phyloP scores from a whole-genome alignment of 345 rosid genomes.

The Euclidium syriacum region DNA sequence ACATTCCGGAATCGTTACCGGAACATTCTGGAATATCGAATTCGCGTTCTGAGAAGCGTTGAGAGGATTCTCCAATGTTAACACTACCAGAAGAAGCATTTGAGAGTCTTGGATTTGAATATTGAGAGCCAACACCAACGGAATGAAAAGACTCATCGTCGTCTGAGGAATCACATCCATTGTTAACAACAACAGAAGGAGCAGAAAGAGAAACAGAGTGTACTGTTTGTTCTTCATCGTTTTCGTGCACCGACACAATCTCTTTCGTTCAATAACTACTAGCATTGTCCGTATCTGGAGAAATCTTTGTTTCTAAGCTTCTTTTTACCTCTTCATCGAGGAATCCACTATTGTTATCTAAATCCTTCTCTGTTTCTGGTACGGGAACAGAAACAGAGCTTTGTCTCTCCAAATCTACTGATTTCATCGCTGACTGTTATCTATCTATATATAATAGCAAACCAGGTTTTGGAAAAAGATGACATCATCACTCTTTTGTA shows the following conservation, averaged over 20 bases:
- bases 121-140: conserved; percentile 47
- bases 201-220: conserved; percentile 28
- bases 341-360: conserved; percentile 3
- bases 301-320: conserved; percentile 23
- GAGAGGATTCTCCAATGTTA: conserved; percentile 34
- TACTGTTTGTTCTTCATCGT: conserved; percentile 36
- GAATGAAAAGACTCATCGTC: conserved; percentile 93
- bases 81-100: conserved; percentile 55
- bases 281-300: conserved; percentile 42
- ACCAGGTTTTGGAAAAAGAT: no score
- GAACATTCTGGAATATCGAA: conserved; percentile 23
- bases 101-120: conserved; percentile 60
- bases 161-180: conserved; percentile 52
- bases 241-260: conserved; percentile 49
- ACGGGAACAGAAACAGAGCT: conserved; percentile 19
- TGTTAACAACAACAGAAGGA: conserved; percentile 27
- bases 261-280: conserved; percentile 63
- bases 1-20: conserved; percentile 5
- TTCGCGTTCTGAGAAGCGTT: conserved; percentile 26
- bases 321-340: conserved; percentile 28
- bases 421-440: no score
- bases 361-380: conserved; percentile 14
- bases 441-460: no score
- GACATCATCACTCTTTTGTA: no score
- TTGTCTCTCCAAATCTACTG: conserved; percentile 69